These are phyloP conservation scores for Kalmusia sp. DNA, from an alignment of 2,329 filamentous ascomycete genomes.

Conservation along the genomic window DNA sequence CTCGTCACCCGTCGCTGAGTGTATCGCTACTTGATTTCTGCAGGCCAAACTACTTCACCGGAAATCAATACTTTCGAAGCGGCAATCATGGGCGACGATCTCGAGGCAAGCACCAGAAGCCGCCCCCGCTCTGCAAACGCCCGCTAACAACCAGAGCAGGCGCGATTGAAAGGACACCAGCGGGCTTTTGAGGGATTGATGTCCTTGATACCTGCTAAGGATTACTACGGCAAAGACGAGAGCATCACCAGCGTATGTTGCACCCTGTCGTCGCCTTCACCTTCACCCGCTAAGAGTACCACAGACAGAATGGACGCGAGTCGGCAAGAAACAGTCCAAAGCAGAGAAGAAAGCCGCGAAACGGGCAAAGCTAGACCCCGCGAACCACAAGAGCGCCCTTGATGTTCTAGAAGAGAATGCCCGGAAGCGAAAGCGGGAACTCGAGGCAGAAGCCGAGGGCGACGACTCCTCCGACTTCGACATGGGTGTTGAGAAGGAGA, in stretches of 20 bases:
- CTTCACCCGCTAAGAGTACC: conserved; percentile 15
- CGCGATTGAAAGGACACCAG: conserved; percentile 63
- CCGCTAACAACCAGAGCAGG: conserved; percentile 50
- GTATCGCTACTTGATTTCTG: conserved; percentile 17
- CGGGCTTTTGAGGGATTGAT: conserved; percentile 86
- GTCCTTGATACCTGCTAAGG: conserved; percentile 86
- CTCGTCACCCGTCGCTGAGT: conserved; percentile 11
- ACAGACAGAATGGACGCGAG: conserved; percentile 93
- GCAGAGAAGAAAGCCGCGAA: conserved; percentile 70
- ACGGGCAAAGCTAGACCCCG: conserved; percentile 88
- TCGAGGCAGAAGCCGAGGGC: conserved; percentile 67
- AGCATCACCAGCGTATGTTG: conserved; percentile 71
- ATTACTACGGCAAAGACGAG: conserved; percentile 84
- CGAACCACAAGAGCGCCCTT: conserved; percentile 88
- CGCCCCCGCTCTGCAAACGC: conserved; percentile 27
- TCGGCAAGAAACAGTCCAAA: conserved; percentile 89
- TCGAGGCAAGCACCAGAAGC: conserved; percentile 46
- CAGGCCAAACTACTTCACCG: neutral
- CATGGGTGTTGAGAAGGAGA: conserved; percentile 45
- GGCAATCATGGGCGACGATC: conserved; percentile 47
- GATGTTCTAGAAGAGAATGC: conserved; percentile 90
- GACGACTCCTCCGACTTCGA: conserved; percentile 42
- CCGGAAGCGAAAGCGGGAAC: conserved; percentile 74
- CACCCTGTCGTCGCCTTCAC: conserved; percentile 13
- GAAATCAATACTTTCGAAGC: neutral